Percentiles rank a stretch among this genome's conserved stretches.
Conservation (phyloP, 441 rosid genomes). For the Corymbia calophylla region DNA sequence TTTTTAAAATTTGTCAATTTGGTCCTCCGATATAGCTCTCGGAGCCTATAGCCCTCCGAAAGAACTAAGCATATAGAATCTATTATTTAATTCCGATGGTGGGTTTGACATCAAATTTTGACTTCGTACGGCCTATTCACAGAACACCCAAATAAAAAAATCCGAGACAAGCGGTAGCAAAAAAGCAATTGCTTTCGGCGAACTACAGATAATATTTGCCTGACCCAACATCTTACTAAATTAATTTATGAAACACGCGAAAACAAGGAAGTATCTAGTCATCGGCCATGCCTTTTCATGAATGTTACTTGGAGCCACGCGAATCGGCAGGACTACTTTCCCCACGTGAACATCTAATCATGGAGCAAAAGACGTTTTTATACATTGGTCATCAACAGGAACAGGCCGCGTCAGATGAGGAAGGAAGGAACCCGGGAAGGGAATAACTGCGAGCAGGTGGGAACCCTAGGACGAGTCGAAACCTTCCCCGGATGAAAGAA, state of each 20-base stretch:
- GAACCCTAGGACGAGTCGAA: not conserved
- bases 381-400: not conserved
- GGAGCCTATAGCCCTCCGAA: too few relatives aligned
- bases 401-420: not conserved
- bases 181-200: rapidly evolving
- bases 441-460: not conserved
- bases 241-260: rapidly evolving
- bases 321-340: not conserved
- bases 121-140: not conserved
- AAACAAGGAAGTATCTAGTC: not conserved
- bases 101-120: not conserved
- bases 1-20: not conserved
- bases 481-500: not conserved
- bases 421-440: not conserved
- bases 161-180: rapidly evolving
- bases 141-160: not conserved
- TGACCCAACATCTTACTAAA: not conserved
- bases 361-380: not conserved
- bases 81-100: not conserved
- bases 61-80: rapidly evolving
- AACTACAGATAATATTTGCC: rapidly evolving
- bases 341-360: not conserved
- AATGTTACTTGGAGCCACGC: not conserved
- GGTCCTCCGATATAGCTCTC: not conserved
- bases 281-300: not conserved